Evolutionary conservation across 1,284 basidiomycete species (phyloP).

Genomic region (Pseudozyma thailandica): DNA sequence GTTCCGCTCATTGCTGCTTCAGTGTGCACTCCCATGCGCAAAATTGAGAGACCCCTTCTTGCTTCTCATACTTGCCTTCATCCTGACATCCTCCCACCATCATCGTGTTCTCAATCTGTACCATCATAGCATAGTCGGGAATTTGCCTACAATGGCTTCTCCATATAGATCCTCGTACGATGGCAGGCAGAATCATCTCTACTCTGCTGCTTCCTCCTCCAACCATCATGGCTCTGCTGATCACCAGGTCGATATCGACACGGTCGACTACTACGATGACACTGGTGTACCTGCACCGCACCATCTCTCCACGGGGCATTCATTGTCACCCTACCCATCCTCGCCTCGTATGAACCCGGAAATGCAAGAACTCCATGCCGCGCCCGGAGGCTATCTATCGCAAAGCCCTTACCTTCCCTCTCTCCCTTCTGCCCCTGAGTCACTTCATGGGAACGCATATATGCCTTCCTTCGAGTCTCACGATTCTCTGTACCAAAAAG

Average conservation of each 20-base stretch:
- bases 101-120: not conserved
- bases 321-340: slow-evolving; percentile 31
- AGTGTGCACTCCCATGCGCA: not conserved
- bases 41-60: not conserved
- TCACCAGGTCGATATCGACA: slow-evolving; percentile 38
- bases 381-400: slow-evolving; percentile 23
- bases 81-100: not conserved
- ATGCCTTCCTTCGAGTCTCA: slow-evolving; percentile 28
- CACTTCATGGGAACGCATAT: slow-evolving; percentile 10
- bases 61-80: not conserved
- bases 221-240: slow-evolving; percentile 1
- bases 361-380: slow-evolving; percentile 32
- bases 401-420: slow-evolving; percentile 18
- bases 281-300: slow-evolving; percentile 29
- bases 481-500: slow-evolving; percentile 29
- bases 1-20: not conserved
- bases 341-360: slow-evolving; percentile 6
- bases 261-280: slow-evolving; percentile 47
- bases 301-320: slow-evolving; percentile 31
- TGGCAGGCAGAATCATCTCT: not conserved
- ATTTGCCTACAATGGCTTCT: not conserved
- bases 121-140: not conserved
- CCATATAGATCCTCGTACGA: slow-evolving; percentile 12
- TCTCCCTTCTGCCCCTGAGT: slow-evolving; percentile 13
- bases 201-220: slow-evolving; percentile 18